Evolutionary conservation across 2,329 filamentous ascomycete species (phyloP).

Genomic region (Fusarium scirpi): DNA sequence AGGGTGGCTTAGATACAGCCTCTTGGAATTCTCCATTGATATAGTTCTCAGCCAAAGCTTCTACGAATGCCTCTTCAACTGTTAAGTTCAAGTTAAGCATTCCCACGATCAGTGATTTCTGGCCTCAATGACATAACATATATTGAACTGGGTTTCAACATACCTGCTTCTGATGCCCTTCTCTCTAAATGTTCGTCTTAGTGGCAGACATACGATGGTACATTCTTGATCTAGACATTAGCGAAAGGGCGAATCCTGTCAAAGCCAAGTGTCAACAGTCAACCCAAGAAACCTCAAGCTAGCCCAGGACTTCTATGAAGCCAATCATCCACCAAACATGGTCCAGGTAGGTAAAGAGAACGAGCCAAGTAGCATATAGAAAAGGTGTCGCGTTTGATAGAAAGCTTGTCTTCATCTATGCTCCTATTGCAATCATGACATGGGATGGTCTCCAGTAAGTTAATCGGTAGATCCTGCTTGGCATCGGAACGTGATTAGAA

Average conservation of each 20-base stretch:
- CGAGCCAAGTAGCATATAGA: background rate
- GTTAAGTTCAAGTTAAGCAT: conserved; percentile 14
- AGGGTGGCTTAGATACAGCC: background rate
- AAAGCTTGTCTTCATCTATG: background rate
- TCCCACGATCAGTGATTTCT: conserved; percentile 10
- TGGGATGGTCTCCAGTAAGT: conserved; percentile 14
- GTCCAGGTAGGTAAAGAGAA: background rate
- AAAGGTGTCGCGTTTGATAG: background rate
- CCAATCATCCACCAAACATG: background rate
- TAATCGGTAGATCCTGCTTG: conserved; percentile 31
- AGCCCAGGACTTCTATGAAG: background rate
- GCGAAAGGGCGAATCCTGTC: conserved; percentile 6
- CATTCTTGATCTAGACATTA: conserved; percentile 25
- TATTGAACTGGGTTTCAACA: background rate
- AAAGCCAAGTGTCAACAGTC: background rate
- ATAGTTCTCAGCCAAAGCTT: background rate
- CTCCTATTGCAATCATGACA: background rate
- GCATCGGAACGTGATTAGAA: conserved; percentile 20
- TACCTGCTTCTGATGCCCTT: background rate
- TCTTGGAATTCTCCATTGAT: background rate
- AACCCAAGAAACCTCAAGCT: background rate
- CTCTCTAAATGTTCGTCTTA: background rate
- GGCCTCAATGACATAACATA: background rate
- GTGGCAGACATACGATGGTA: background rate
- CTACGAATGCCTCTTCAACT: background rate